Evolutionary conservation across 1,284 basidiomycete species (phyloP), one percentile per base, ranked within the genome.

Genomic region (Cutaneotrichosporon cavernicola): DNA sequence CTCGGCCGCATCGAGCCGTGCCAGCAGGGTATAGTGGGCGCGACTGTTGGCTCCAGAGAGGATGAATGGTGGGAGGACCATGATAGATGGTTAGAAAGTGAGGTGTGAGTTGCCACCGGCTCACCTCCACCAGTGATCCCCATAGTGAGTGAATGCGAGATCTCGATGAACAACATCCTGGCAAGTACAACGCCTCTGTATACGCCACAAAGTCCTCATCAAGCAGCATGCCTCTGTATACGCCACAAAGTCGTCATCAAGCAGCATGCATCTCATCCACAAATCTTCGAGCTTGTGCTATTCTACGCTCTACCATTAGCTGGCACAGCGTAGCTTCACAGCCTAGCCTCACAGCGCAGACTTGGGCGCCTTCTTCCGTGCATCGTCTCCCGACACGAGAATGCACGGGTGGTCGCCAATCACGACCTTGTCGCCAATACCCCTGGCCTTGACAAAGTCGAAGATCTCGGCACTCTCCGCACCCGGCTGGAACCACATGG

Each of bases 11-110:
- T 77, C 67, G 14, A 78, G 71, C 57, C 61, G 68, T 11, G 70
- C 72, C 10, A 78, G 64, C 22, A 77, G 63, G 6, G 73, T 72
- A 65, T 80, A 75, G 68, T 80, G 78, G 1, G 76, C 68, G 51
- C 76, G 62, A 7, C 75, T 77, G n/a, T 73, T 74, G 6, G 78
- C 76, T 2, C 73, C 73, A 6, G 76, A 77, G 13, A 70, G 75
- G 22, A 80, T 66, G 59, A 76, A 80, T 8, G 76, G 72, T 51
- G 76, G 76, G 18, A 78, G 61, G 2, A 71, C 58, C 67, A 69
- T 69, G 49, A 47, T 51, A 21, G 46, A 46, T 46, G 43, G 18
- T 5, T 13, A 50, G 49, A 16, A 13, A 11, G n/a, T 51, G 49
- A 51, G 26, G 47, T 26, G 49, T 7, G 49, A 18, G 22, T 51